A percentile compares a stretch with the other conserved stretches of the same genome.
phyloP scores from a whole-genome alignment of 768 basidiomycete genomes.

The Cystofilobasidium capitatum region DNA sequence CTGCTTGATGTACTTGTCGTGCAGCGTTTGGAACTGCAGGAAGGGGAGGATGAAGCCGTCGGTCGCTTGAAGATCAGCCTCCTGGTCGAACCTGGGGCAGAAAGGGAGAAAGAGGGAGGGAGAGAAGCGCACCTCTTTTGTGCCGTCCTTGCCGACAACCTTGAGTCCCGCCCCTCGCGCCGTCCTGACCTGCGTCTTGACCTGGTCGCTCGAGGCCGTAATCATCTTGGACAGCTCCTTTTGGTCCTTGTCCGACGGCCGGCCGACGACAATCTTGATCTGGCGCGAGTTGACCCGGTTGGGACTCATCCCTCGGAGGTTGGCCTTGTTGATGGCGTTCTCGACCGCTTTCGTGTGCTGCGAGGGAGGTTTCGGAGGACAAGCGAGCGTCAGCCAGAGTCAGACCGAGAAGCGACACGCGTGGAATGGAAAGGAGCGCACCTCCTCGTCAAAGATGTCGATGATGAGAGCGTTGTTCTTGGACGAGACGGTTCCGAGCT shows the following conservation, averaged over 20 bases:
- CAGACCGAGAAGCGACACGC: not conserved
- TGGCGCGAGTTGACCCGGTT: conserved; percentile 34
- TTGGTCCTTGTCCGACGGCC: not conserved
- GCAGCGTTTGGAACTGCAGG: conserved; percentile 31
- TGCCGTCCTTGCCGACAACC: conserved; percentile 31
- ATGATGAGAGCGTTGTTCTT: conserved; percentile 35
- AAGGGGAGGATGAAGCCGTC: not conserved
- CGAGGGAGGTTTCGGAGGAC: not conserved
- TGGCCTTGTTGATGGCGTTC: conserved; percentile 37
- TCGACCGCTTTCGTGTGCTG: conserved; percentile 38
- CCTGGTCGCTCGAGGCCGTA: conserved; percentile 32
- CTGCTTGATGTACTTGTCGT: conserved; percentile 33
- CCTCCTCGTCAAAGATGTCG: conserved; percentile 38
- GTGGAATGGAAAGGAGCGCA: conserved; percentile 22
- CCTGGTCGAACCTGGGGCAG: not conserved
- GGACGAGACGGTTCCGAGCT: conserved; percentile 36
- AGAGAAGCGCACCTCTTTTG: conserved; percentile 20
- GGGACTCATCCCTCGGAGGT: conserved; percentile 38
- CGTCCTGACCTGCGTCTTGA: conserved; percentile 36
- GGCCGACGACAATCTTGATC: conserved; percentile 36
- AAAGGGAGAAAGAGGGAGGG: not conserved
- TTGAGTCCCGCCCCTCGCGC: conserved; percentile 38
- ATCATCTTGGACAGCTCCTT: conserved; percentile 31
- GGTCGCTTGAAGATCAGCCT: not conserved
- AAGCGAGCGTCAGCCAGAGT: not conserved